phyloP scores from a whole-genome alignment of 805 yeast genomes.

The Dipodascus albidus region DNA sequence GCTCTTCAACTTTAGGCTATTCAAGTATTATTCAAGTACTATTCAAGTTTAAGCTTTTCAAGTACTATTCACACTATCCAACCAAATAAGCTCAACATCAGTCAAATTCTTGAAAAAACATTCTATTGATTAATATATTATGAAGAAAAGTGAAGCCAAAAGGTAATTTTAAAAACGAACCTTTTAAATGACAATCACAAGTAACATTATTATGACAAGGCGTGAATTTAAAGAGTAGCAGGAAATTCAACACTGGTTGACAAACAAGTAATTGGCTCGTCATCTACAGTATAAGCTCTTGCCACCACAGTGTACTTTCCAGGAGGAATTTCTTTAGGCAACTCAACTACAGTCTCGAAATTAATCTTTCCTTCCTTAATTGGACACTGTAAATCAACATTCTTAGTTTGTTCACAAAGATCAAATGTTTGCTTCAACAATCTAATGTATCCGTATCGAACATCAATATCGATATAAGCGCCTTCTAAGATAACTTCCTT shows the following conservation, averaged over 20 bases:
- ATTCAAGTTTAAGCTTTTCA: too few species aligned
- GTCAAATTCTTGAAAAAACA: too few species aligned
- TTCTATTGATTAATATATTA: too few species aligned
- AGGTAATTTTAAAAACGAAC: too few species aligned
- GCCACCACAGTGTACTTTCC: slow-evolving; percentile 83
- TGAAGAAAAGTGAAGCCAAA: too few species aligned
- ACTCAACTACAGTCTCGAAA: slow-evolving; percentile 60
- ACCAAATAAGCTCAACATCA: too few species aligned
- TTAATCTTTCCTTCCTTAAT: slow-evolving; percentile 55
- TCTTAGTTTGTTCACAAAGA: slow-evolving; percentile 74
- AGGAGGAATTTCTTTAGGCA: slow-evolving; percentile 91
- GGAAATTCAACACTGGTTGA: slow-evolving; percentile 34
- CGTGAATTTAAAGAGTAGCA: too few species aligned
- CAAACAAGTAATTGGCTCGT: slow-evolving; percentile 72
- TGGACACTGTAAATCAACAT: slow-evolving; percentile 83
- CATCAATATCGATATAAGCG: slow-evolving; percentile 90
- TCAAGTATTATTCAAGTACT: too few species aligned
- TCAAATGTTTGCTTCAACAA: slow-evolving; percentile 84
- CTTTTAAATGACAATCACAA: too few species aligned
- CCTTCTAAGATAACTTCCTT: slow-evolving; percentile 56
- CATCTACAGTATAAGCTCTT: slow-evolving; percentile 79
- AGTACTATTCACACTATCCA: too few species aligned
- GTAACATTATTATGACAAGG: too few species aligned
- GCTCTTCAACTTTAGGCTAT: too few species aligned
- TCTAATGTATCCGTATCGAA: slow-evolving; percentile 83